Percentiles rank a stretch among this genome's conserved stretches.
Evolutionary conservation across 192 early-diverging fungal species (phyloP).

Genomic region (Coemansia sp.): DNA sequence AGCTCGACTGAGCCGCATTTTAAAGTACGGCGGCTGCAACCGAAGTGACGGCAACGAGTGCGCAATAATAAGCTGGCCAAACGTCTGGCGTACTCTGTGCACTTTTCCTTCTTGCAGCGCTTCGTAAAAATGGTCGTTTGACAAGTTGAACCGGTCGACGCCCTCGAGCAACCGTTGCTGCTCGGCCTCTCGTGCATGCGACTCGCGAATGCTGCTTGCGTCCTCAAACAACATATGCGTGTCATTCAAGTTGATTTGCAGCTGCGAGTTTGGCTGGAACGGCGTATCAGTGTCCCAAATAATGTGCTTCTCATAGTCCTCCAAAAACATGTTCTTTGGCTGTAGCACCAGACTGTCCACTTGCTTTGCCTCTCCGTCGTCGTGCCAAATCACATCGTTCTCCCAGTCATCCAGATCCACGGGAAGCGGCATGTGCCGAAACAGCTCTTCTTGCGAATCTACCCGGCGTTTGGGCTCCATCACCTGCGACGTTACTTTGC

Average conservation of each 20-base stretch:
- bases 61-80: constrained; percentile 79
- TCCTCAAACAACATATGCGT: constrained; percentile 74
- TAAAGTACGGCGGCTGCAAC: constrained; percentile 78
- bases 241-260: constrained; percentile 69
- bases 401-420: constrained; percentile 85
- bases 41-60: constrained; percentile 87
- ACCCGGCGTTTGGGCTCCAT: constrained; percentile 23
- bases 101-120: constrained; percentile 62
- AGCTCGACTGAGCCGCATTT: constrained; percentile 72
- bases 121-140: constrained; percentile 87
- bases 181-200: constrained; percentile 61
- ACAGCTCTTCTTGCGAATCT: constrained; percentile 43
- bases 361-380: constrained; percentile 11
- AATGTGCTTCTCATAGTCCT: constrained; percentile 72
- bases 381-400: constrained; percentile 76
- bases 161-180: constrained; percentile 58
- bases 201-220: constrained; percentile 45
- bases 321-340: constrained; percentile 27
- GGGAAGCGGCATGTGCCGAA: constrained; percentile 58
- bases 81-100: constrained; percentile 81
- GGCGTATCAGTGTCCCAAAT: constrained; percentile 74
- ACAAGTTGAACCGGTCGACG: constrained; percentile 82
- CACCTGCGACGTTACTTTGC: constrained; percentile 26
- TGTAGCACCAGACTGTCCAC: constrained; percentile 3
- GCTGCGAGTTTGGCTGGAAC: constrained; percentile 56